Evolutionary conservation across 306 rosid genomes (phyloP), one percentile per base, ranked within the genome.

Genomic region (Erythrophleum fordii): DNA sequence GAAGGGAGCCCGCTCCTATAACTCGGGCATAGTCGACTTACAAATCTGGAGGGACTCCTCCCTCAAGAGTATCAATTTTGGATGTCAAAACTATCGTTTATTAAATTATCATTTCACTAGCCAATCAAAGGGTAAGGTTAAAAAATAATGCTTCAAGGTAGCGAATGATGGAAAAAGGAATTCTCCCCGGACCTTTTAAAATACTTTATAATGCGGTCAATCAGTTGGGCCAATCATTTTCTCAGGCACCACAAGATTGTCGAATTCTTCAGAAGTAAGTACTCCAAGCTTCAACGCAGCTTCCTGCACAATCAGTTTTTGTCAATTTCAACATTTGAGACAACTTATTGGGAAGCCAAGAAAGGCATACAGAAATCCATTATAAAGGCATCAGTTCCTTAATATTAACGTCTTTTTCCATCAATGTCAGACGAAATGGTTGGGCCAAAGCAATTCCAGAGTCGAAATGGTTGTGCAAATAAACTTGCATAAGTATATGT

Each of bases 141-240:
- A 78, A 74, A 73, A 75, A 64, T 78, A 25, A 69, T 83, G 12
- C 12, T 13, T 73, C 22, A 34, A 41, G 51, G 70, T 18, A 18
- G 70, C 13, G 6, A 17, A 65, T 65, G 41, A 13, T 11, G 65
- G 41, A 39, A 62, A 56, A 68, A 51, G 44, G 52, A 69, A 69
- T 62, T 41, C 46, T 61, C 22, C 49, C 65, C 31, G 8, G 23
- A 53, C 74, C 10, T 10, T 0, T 23, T 0, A 18, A 64, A 48
- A 59, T 66, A 52, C 59, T 76, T 67, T 17, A 83, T 29, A n/a
- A 75, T 45, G 80, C 37, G 13, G 23, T 90, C 82, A 91, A 83
- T 89, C 97, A 23, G 94, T 44, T 58, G 99, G 99, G 80, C 99
- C 98, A 71, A 96, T 82, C 99, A 96, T 96, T 86, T 96, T 92